Evolutionary conservation across 495 filamentous ascomycete species (phyloP).

Genomic region (Penicillium antarcticum): DNA sequence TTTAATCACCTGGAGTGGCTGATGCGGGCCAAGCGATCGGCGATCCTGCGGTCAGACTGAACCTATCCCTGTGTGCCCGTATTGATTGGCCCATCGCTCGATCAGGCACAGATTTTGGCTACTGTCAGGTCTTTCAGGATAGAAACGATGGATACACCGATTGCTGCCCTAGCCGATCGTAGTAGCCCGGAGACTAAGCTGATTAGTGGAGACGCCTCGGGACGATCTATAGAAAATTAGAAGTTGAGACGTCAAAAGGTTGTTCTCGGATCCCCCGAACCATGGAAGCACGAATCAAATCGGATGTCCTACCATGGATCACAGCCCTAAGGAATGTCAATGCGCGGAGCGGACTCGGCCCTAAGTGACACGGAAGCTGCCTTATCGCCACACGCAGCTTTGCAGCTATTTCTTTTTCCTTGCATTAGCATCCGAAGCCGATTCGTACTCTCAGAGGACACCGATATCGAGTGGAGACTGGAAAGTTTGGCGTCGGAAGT

Average conservation of each 20-base stretch:
- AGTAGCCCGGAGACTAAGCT: not conserved
- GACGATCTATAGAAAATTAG: not conserved
- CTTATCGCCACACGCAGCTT: conserved; percentile 24
- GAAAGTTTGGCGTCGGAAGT: conserved; percentile 1
- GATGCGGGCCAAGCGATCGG: conserved; percentile 4
- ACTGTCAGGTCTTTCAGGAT: not conserved
- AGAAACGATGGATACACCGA: not conserved
- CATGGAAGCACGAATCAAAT: conserved; percentile 4
- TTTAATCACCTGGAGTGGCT: conserved; percentile 3
- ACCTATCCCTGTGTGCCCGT: not conserved
- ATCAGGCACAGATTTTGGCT: not conserved
- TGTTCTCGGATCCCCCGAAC: conserved; percentile 13
- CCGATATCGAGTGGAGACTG: conserved; percentile 11
- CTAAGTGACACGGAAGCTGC: conserved; percentile 10
- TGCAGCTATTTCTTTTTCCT: conserved; percentile 23
- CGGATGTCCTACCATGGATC: not conserved
- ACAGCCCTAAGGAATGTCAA: conserved; percentile 15
- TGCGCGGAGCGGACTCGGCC: conserved; percentile 12
- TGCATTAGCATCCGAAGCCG: conserved; percentile 15
- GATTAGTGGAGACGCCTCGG: not conserved
- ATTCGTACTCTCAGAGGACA: conserved; percentile 6
- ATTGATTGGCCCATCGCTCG: conserved; percentile 2
- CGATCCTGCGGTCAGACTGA: conserved; percentile 3
- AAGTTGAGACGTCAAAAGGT: conserved; percentile 4
- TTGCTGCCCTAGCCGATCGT: not conserved